Percentiles rank a stretch among this genome's conserved stretches.
These are phyloP conservation scores for Cryptococcus amylolentus DNA, from an alignment of 1,284 basidiomycete species.

Conservation along the genomic window DNA sequence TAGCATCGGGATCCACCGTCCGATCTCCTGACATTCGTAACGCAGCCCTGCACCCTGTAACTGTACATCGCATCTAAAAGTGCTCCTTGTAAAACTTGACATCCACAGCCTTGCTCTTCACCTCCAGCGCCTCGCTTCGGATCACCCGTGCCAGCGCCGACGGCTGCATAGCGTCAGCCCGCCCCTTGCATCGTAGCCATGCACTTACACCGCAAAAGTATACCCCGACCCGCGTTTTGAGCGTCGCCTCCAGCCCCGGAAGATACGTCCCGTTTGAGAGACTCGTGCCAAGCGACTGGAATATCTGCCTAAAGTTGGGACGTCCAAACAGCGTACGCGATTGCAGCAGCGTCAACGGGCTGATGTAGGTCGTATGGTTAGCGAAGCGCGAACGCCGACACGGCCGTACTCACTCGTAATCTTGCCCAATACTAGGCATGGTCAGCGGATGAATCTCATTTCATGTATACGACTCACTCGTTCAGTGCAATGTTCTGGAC, in stretches of 20 bases:
- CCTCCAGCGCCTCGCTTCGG: constrained; percentile 62
- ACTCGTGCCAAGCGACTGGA: constrained; percentile 63
- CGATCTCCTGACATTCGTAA: no score
- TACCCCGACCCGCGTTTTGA: constrained; percentile 76
- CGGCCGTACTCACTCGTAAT: constrained; percentile 23
- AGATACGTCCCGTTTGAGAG: constrained; percentile 76
- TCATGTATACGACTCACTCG: constrained; percentile 18
- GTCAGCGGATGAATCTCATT: constrained; percentile 42
- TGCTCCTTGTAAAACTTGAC: constrained; percentile 75
- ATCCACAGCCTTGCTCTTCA: constrained; percentile 58
- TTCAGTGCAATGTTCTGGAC: constrained; percentile 87
- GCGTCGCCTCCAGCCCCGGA: constrained; percentile 67
- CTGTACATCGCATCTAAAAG: constrained; percentile 26
- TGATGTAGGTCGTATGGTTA: constrained; percentile 58
- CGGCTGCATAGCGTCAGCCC: constrained; percentile 46
- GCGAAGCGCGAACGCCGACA: neutral
- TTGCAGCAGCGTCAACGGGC: constrained; percentile 77
- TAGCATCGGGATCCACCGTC: no score
- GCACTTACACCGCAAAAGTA: constrained; percentile 69
- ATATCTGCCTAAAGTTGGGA: constrained; percentile 78
- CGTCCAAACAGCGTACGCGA: constrained; percentile 83
- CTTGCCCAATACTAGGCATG: constrained; percentile 20
- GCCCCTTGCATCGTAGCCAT: neutral
- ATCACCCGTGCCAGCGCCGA: constrained; percentile 67
- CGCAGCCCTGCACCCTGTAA: no score